Evolutionary conservation across 768 basidiomycete species (phyloP), one percentile per base, ranked within the genome.

Genomic region (Fomitopsis pulvina): DNA sequence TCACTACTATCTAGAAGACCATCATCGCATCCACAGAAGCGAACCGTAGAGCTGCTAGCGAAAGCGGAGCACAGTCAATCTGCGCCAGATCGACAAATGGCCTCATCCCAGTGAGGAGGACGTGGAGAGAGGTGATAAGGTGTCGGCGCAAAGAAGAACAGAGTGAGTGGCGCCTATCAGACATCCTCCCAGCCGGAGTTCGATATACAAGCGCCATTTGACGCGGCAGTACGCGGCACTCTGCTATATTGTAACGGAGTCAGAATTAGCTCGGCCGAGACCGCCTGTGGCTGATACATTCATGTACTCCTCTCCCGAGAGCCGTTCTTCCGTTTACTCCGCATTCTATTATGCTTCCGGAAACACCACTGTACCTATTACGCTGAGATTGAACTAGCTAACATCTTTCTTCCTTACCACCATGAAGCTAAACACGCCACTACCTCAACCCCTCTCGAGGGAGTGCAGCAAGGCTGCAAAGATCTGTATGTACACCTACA

Each of bases 391-490:
- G 8, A 20, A 37, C 34, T 6, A 37, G 18, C 14, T 37, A 7
- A n/a, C 39, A 10, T 34, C 29, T 44, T 41, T 28, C 28, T 29
- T 21, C 38, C 14, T 21, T 16, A 55, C 57, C 50, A 9, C 41
- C 56, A 77, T 77, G 75, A 78, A 79, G 54, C 57, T 78, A 27
- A 75, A 69, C 48, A 73, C 72, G 1, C 76, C 77, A 21, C 60
- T 78, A 42, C 77, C 77, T 24, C 74, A 81, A 63, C 70, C 78
- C 3, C 71, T 95, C 30, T 79, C 81, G 11, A 92, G 88, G 49
- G 92, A 96, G 69, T 92, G 90, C 60, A 66, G 71, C 42, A 96
- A 95, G 65, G 92, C 92, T 22, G 81, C 88, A 8, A 90, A 84
- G 61, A 96, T 93, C 52, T 83, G 91, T 89, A 54, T 47, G 85